Conservation (phyloP, 2,329 filamentous ascomycete species). For the Byssothecium circinans region DNA sequence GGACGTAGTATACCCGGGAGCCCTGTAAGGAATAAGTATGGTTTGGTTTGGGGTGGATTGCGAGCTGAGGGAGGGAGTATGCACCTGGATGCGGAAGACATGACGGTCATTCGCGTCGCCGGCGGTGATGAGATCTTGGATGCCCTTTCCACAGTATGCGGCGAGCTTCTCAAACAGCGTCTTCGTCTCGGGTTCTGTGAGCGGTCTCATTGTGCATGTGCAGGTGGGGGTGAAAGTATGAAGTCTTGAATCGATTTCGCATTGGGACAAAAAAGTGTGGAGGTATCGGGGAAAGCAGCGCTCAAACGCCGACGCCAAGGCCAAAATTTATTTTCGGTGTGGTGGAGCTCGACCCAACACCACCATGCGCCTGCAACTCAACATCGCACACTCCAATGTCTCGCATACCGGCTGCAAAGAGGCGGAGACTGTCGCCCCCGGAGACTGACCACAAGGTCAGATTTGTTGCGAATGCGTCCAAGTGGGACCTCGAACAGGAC, state of each 20-base stretch:
- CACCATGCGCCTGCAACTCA: conserved; percentile 4
- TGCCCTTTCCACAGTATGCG: conserved; percentile 83
- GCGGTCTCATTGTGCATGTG: conserved; percentile 66
- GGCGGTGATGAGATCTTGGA: conserved; percentile 69
- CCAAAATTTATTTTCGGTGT: conserved; percentile 27
- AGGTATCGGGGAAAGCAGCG: conserved; percentile 22
- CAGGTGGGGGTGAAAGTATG: conserved; percentile 5
- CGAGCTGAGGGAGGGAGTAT: no score
- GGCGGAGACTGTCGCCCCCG: conserved; percentile 42
- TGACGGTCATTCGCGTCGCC: conserved; percentile 41
- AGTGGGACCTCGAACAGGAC: conserved; percentile 89
- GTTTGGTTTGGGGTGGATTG: not conserved
- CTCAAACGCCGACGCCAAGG: conserved; percentile 21
- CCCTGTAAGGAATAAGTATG: conserved; percentile 58
- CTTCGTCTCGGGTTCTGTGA: conserved; percentile 77
- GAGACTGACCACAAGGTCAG: conserved; percentile 45
- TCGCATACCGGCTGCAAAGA: conserved; percentile 39
- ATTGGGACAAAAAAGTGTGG: conserved; percentile 24
- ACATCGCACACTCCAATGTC: conserved; percentile 28
- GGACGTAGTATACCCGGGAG: conserved; percentile 87
- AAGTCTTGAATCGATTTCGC: no score
- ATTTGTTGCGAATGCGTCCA: conserved; percentile 73
- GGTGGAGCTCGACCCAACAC: conserved; percentile 1
- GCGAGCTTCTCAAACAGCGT: conserved; percentile 91
- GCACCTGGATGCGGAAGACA: conserved; percentile 55